These are phyloP conservation scores for Alopecurus myosuroides DNA, from an alignment of 176 grass and related monocot species.

Conservation along the genomic window DNA sequence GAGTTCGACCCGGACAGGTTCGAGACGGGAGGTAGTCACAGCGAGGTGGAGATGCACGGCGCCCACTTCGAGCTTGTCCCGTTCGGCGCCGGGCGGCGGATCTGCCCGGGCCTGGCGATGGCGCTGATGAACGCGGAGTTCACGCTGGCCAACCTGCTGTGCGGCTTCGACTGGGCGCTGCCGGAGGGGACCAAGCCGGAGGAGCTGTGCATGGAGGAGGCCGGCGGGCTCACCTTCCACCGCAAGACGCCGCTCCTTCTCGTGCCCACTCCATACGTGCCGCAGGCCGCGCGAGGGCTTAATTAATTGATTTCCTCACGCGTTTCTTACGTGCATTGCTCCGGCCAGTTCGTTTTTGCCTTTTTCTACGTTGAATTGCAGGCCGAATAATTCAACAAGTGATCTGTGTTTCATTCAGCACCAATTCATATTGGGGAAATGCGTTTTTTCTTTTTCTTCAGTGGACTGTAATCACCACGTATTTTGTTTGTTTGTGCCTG, in stretches of 20 bases:
- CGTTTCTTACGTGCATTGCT: too few relatives aligned
- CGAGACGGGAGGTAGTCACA: neutral
- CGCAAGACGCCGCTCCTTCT: neutral
- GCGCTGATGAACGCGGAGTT: neutral
- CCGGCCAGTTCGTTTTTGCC: too few relatives aligned
- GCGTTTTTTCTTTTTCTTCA: too few relatives aligned
- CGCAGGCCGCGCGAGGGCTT: neutral
- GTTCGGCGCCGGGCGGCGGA: slow-evolving; percentile 31
- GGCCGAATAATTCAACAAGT: too few relatives aligned
- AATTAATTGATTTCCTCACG: too few relatives aligned
- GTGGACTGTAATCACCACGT: too few relatives aligned
- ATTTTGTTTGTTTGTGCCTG: too few relatives aligned
- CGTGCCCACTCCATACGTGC: neutral
- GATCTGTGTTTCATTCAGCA: too few relatives aligned
- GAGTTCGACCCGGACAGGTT: slow-evolving; percentile 46
- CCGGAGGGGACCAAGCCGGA: neutral
- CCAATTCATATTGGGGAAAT: too few relatives aligned
- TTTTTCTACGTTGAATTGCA: too few relatives aligned
- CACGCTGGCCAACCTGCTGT: neutral
- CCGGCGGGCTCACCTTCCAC: neutral
- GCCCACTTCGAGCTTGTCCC: slow-evolving; percentile 31
- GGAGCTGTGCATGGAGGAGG: neutral
- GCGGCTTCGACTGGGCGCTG: slow-evolving; percentile 1
- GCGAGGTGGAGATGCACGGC: neutral
- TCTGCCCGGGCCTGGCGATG: slow-evolving; percentile 11